Evolutionary conservation across 768 basidiomycete genomes (phyloP).

Genomic region (Hypholoma fasciculare): DNA sequence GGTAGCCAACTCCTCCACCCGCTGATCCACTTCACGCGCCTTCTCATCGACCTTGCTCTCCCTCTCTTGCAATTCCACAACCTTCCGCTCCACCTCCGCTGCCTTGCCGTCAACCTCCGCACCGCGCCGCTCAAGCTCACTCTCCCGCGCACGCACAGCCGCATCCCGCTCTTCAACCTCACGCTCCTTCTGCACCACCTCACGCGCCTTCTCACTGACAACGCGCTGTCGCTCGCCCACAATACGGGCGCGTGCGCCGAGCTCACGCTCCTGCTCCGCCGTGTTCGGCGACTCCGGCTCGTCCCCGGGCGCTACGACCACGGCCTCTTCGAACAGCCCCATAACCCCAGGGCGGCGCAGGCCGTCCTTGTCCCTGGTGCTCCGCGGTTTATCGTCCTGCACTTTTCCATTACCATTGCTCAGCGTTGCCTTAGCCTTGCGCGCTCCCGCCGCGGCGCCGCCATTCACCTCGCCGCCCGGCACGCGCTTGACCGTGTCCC

Average conservation of each 20-base stretch:
- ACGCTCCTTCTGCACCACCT: background rate
- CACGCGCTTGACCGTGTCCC: constrained; percentile 27
- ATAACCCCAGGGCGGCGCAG: constrained; percentile 4
- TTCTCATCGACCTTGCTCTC: background rate
- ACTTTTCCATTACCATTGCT: constrained; percentile 5
- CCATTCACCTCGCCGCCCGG: background rate
- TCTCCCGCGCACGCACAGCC: background rate
- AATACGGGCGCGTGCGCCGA: background rate
- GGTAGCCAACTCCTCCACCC: background rate
- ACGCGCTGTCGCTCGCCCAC: background rate
- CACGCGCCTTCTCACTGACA: background rate
- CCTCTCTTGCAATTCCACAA: background rate
- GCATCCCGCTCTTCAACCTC: background rate
- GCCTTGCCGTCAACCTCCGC: background rate
- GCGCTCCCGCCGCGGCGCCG: too few species aligned
- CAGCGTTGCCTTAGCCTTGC: background rate
- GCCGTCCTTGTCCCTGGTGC: background rate
- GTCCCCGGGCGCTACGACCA: background rate
- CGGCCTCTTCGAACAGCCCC: constrained; percentile 7
- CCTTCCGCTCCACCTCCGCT: background rate
- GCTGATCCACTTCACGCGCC: background rate
- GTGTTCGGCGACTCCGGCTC: background rate
- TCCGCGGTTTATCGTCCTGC: background rate
- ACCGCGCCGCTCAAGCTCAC: background rate
- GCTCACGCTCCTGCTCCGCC: background rate